Evolutionary conservation across 1,284 basidiomycete genomes (phyloP), one percentile per base, ranked within the genome.

Genomic region (Apiotrichum brassicae): DNA sequence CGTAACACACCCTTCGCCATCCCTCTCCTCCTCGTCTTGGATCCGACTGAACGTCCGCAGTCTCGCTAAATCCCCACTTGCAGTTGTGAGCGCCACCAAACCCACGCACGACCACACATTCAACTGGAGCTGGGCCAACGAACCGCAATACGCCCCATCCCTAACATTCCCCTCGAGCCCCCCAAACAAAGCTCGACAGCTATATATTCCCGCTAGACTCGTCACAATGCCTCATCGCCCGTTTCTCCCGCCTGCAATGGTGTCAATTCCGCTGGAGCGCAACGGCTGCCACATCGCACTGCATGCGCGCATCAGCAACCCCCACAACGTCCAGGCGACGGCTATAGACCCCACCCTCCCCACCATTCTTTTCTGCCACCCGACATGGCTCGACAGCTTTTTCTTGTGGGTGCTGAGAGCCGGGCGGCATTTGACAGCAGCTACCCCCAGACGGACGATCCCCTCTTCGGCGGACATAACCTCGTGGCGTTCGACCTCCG

Each of bases 191-290:
- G n/a, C n/a, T n/a, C n/a, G n/a, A n/a, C n/a, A n/a, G n/a, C n/a
- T n/a, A n/a, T n/a, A n/a, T n/a, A n/a, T n/a, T n/a, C n/a, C n/a
- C n/a, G n/a, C n/a, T n/a, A n/a, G n/a, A n/a, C n/a, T n/a, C n/a
- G n/a, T n/a, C 85, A 9, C 81, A 83, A 63, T 89, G 87, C n/a
- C 77, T 75, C 75, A 41, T 78, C 76, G 6, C 22, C 42, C 18
- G 19, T 40, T 24, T 22, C 25, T 36, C 19, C 24, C 40, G 25
- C 25, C 16, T 16, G 41, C 36, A 32, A 45, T 46, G 43, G 39
- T 36, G 9, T 19, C 38, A 0, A 30, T 50, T 32, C 32, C 24
- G 11, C 30, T 46, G n/a, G 20, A 34, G 16, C 14, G 35, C 20
- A 40, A 44, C 26, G 51, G 48, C 20, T 13, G n/a, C 30, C 4